Evolutionary conservation across 1,284 basidiomycete species (phyloP), one percentile per base, ranked within the genome.

Genomic region (Microbotryum scabiosae): DNA sequence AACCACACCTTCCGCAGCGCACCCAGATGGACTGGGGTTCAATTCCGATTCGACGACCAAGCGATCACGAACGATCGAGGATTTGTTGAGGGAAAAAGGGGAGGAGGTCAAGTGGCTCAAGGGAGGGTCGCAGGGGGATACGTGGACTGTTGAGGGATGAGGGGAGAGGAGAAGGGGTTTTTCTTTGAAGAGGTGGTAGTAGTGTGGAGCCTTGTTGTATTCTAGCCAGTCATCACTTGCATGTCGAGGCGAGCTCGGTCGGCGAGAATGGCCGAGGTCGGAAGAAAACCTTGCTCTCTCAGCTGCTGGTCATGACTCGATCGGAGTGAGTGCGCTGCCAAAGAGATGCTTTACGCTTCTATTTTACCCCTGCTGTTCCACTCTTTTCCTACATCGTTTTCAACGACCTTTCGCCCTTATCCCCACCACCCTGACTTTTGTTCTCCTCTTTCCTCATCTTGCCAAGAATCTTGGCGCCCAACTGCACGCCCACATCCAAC

Each of bases 81-180:
- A 91, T 66, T 76, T 94, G 18, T 75, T 94, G 65, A 78, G 79
- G 21, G 83, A 81, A 0, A 86, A 85, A 66, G 91, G 91, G 5
- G 88, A 92, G 75, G 79, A 76, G 50, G 83, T 92, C 41, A 80
- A 76, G 61, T 67, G 65, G 62, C 28, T 53, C 44, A 52, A 62
- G 36, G 60, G 51, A 18, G 62, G 48, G 0, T 51, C 41, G 16
- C 23, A 56, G 32, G 56, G 62, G 2, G 46, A 23, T 25, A 64
- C 61, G 20, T 60, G 55, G 60, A 43, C 52, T 18, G 14, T 54
- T 16, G 62, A 63, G 54, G 52, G 32, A 28, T 21, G 46, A 50
- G 30, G 48, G 43, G 28, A 12, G 5, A 28, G 23, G 23, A 41
- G 30, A 25, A 21, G 18, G 45, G 18, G 45, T 10, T 6, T 26